Percentiles rank a stretch among this genome's conserved stretches.
Evolutionary conservation across 1,139 yeast species (phyloP).

Genomic region (Hyphopichia khmerensis): DNA sequence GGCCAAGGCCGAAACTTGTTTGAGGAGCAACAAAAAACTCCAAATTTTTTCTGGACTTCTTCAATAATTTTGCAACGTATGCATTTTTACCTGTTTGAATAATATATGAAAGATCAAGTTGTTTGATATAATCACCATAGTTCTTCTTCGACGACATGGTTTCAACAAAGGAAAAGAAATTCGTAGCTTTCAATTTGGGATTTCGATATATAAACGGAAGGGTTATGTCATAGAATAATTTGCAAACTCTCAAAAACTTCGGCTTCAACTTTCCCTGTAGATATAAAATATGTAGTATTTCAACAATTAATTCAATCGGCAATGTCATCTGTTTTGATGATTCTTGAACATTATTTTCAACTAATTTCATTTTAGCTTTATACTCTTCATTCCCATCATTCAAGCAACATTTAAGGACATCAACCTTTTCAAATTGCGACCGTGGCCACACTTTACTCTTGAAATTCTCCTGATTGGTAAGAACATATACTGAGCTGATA

Average conservation of each 20-base stretch:
- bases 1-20: slow-evolving; percentile 90
- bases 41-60: slow-evolving; percentile 67
- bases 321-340: slow-evolving; percentile 28
- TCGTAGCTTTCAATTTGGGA: slow-evolving; percentile 65
- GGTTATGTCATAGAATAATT: slow-evolving; percentile 56
- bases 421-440: slow-evolving; percentile 47
- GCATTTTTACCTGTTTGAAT: slow-evolving; percentile 95
- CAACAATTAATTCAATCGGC: slow-evolving; percentile 61
- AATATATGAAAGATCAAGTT: slow-evolving; percentile 71
- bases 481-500: slow-evolving; percentile 37
- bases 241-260: slow-evolving; percentile 58
- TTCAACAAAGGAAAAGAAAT: slow-evolving; percentile 73
- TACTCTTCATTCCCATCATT: slow-evolving; percentile 17
- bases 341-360: slow-evolving; percentile 11
- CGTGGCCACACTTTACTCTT: slow-evolving; percentile 40
- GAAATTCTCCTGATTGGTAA: slow-evolving; percentile 22
- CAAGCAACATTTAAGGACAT: slow-evolving; percentile 38
- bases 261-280: slow-evolving; percentile 39
- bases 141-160: slow-evolving; percentile 50
- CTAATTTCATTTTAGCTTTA: slow-evolving; percentile 10
- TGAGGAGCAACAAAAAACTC: slow-evolving; percentile 85
- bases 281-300: slow-evolving; percentile 46
- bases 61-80: slow-evolving; percentile 73
- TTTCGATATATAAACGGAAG: slow-evolving; percentile 61
- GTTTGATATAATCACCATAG: slow-evolving; percentile 45